Evolutionary conservation across 768 basidiomycete species (phyloP), one percentile per base, ranked within the genome.

Genomic region (Suillus clintonianus): DNA sequence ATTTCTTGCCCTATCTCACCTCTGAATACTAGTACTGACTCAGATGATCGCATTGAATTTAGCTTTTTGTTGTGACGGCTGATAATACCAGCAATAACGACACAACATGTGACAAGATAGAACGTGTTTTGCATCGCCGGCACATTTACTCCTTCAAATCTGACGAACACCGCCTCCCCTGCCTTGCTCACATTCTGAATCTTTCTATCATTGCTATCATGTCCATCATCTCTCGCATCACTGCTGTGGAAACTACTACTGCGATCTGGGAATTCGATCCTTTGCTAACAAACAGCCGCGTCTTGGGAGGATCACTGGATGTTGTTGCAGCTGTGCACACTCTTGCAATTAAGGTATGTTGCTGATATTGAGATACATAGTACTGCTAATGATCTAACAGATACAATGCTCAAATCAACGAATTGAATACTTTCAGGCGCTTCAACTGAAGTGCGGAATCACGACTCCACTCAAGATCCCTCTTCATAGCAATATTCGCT

Each of bases 261-360:
- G 74, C 76, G 0, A 78, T 79, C 27, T 79, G 76, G 77, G 72
- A 75, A 14, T 77, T 72, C 63, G 72, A 79, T 39, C 76, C 76
- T 0, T 32, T 24, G 0, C 39, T 64, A 2, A 17, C 53, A 2
- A 64, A 65, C 48, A 76, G 76, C 57, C 62, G 62, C 17, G 66
- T 77, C 9, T 62, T 70, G 19, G 66, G 68, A 11, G 69, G 72
- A 15, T 73, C 70, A 1, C 65, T 77, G 0, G 71, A 78, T 65
- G 74, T 75, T 10, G 69, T 79, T 43, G 72, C 74, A 4, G 67
- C 72, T 1, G 68, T 78, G 11, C 62, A 68, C 1, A 78, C 72
- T 0, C 62, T 78, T 2, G 69, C 70, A 32, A 36, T 37, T 37
- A 37, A 37, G 36, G 36, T 37, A 37, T 11, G 10, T 37, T 37